These are phyloP conservation scores for Ophiosphaerella herpotricha DNA, from an alignment of 2,329 filamentous ascomycete species.

Conservation along the genomic window DNA sequence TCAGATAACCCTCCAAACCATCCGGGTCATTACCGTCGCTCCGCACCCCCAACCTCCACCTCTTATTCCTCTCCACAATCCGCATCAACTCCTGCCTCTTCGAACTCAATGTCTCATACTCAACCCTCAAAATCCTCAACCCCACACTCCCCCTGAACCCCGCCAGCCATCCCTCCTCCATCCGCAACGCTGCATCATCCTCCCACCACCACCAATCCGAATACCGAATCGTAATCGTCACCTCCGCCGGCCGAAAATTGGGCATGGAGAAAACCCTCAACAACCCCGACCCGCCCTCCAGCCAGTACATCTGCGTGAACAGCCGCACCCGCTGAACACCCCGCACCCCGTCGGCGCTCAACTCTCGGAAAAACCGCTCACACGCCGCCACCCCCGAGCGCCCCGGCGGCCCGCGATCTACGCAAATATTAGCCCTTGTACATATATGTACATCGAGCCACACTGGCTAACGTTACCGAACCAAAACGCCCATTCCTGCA, in stretches of 20 bases:
- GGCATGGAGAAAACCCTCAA: neutral
- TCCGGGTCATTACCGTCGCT: neutral
- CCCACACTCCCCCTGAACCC: conserved; percentile 4
- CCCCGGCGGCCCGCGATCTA: conserved; percentile 9
- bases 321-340: conserved; percentile 11
- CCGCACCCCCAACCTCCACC: conserved; percentile 7
- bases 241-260: conserved; percentile 6
- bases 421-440: too few species aligned
- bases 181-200: conserved; percentile 81
- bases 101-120: conserved; percentile 15
- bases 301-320: conserved; percentile 17
- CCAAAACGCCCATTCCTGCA: too few species aligned
- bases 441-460: too few species aligned
- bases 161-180: conserved; percentile 6
- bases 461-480: too few species aligned
- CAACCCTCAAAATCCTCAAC: conserved; percentile 10
- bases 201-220: conserved; percentile 74
- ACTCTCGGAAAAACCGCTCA: conserved; percentile 5
- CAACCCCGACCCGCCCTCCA: conserved; percentile 1
- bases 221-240: conserved; percentile 56
- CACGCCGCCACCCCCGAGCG: neutral
- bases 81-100: conserved; percentile 17
- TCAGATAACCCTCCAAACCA: conserved; percentile 9
- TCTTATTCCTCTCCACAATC: conserved; percentile 15
- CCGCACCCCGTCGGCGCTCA: conserved; percentile 2